Percentiles rank a stretch among this genome's conserved stretches.
These are phyloP conservation scores for Exophiala spinifera DNA, from an alignment of 2,329 filamentous ascomycete genomes.

Conservation along the genomic window DNA sequence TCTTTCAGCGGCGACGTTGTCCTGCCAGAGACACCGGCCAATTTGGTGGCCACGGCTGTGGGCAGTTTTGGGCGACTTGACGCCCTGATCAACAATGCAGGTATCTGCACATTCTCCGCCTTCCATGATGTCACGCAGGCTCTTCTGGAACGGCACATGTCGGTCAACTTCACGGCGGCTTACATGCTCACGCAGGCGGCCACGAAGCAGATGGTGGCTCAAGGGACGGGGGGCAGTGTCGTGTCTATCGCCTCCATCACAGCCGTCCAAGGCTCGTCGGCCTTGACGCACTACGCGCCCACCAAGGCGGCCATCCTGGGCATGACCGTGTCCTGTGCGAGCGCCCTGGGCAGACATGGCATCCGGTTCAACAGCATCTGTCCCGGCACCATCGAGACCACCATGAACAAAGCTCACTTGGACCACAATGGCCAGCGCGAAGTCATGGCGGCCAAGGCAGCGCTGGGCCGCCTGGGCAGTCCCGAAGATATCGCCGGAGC, in stretches of 20 bases:
- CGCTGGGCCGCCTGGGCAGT: constrained; percentile 33
- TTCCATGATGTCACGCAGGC: constrained; percentile 6
- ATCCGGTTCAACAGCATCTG: constrained; percentile 49
- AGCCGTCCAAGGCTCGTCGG: constrained; percentile 4
- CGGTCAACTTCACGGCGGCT: constrained; percentile 43
- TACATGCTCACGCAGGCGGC: constrained; percentile 50
- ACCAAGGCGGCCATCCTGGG: constrained; percentile 9
- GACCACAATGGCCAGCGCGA: constrained; percentile 6
- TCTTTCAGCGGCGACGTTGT: constrained; percentile 8
- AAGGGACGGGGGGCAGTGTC: constrained; percentile 37
- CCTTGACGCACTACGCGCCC: constrained; percentile 10
- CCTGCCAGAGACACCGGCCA: constrained; percentile 2
- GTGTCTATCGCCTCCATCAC: constrained; percentile 22
- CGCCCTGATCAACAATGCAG: constrained; percentile 30
- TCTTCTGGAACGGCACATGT: constrained; percentile 9
- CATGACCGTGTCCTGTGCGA: constrained; percentile 7
- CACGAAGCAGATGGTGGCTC: constrained; percentile 51
- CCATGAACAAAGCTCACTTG: constrained; percentile 45
- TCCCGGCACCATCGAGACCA: constrained; percentile 43
- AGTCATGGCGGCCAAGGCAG: constrained; percentile 8
- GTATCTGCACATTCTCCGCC: constrained; percentile 31
- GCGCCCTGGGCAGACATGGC: constrained; percentile 43
- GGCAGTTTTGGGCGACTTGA: constrained; percentile 6
- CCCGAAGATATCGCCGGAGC: constrained; percentile 38
- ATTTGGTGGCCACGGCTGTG: constrained; percentile 4